These are phyloP conservation scores for Triadica sebifera DNA, from an alignment of 345 rosid species.

Conservation along the genomic window DNA sequence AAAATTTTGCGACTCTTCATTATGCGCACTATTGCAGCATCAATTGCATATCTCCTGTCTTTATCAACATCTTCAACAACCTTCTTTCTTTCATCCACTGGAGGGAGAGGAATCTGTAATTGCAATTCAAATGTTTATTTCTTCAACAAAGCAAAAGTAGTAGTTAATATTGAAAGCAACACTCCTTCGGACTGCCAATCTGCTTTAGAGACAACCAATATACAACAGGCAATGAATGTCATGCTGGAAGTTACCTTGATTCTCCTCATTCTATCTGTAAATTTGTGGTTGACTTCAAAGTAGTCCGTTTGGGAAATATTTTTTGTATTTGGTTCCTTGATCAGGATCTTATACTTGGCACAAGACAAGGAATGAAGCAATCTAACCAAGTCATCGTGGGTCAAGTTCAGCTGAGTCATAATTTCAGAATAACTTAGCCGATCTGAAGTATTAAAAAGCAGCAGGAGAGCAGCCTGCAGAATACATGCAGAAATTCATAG, in stretches of 20 bases:
- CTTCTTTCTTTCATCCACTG: constrained; percentile 88
- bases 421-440: constrained; percentile 79
- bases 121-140: constrained; percentile 11
- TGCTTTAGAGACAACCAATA: neutral
- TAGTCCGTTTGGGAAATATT: constrained; percentile 19
- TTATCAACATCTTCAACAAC: constrained; percentile 92
- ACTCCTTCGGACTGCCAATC: no score
- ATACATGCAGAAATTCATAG: neutral
- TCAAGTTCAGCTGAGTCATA: constrained; percentile 72
- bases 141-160: neutral
- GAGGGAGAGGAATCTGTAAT: constrained; percentile 84
- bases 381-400: constrained; percentile 79
- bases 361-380: constrained; percentile 69
- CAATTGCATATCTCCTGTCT: constrained; percentile 87
- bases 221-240: neutral
- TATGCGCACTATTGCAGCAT: constrained; percentile 96
- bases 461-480: constrained; percentile 75
- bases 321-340: constrained; percentile 27
- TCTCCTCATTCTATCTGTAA: constrained; percentile 87
- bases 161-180: neutral
- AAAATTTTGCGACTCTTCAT: constrained; percentile 91
- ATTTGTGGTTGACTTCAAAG: constrained; percentile 44
- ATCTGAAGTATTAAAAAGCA: constrained; percentile 81
- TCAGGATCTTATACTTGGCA: constrained; percentile 29
- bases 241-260: constrained; percentile 57